These are phyloP conservation scores for Inosperma sp. DNA, from an alignment of 768 basidiomycete species.

Conservation along the genomic window DNA sequence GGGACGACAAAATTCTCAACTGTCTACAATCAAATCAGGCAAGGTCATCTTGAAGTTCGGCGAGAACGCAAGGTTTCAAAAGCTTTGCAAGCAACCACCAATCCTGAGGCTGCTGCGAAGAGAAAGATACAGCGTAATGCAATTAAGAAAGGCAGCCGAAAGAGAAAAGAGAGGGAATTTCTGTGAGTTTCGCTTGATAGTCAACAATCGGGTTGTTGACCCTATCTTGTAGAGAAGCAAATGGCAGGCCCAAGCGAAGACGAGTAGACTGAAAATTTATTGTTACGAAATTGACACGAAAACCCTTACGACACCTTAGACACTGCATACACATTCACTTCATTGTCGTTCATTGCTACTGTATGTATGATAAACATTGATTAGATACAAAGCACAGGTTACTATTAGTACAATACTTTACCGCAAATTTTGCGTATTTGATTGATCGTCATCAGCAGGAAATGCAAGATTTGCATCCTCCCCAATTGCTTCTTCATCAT, in stretches of 20 bases:
- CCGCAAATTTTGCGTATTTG: not conserved
- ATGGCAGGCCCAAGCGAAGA: slow-evolving; percentile 6
- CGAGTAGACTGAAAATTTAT: not conserved
- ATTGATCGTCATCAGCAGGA: slow-evolving; percentile 37
- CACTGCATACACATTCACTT: not conserved
- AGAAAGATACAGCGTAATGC: slow-evolving; percentile 66
- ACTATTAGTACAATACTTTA: too few relatives aligned
- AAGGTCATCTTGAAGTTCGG: slow-evolving; percentile 59
- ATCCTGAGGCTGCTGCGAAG: slow-evolving; percentile 75
- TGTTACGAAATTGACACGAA: not conserved
- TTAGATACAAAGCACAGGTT: too few relatives aligned
- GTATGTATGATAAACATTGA: too few relatives aligned
- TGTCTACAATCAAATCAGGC: slow-evolving; percentile 77
- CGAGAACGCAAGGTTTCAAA: slow-evolving; percentile 66
- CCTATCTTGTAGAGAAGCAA: slow-evolving; percentile 1
- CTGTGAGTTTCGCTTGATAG: slow-evolving; percentile 40
- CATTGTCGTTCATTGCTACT: not conserved
- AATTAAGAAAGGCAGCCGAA: slow-evolving; percentile 81
- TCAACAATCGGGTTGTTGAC: not conserved
- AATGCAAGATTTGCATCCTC: slow-evolving; percentile 75
- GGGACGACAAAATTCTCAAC: slow-evolving; percentile 80
- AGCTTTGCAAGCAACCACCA: slow-evolving; percentile 54
- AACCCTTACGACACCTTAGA: not conserved
- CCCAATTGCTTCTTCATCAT: slow-evolving; percentile 69
- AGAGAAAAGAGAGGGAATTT: slow-evolving; percentile 62